Conservation (phyloP, 495 filamentous ascomycete genomes). For the Astrocystis sublimbata region DNA sequence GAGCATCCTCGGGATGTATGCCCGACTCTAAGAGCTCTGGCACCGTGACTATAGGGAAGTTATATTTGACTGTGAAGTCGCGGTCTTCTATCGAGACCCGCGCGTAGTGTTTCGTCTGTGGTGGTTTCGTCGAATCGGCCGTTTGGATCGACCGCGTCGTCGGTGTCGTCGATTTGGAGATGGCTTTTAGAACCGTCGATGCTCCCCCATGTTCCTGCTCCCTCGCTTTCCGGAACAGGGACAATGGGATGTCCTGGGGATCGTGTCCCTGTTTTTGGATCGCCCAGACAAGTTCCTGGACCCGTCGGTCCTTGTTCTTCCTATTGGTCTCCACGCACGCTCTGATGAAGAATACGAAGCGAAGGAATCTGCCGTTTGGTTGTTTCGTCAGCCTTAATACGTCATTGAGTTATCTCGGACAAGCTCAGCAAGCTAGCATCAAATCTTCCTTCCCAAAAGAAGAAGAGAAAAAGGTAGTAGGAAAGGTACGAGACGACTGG, state of each 20-base stretch:
- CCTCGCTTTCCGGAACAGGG: neutral
- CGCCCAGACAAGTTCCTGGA: slow-evolving; percentile 11
- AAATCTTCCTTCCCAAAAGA: no score
- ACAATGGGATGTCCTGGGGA: neutral
- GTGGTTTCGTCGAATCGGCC: neutral
- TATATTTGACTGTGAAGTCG: slow-evolving; percentile 16
- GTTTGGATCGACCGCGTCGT: neutral
- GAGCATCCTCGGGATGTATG: slow-evolving; percentile 15
- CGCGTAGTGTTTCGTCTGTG: neutral
- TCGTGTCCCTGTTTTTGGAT: slow-evolving; percentile 10
- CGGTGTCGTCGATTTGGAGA: neutral
- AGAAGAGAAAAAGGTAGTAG: no score
- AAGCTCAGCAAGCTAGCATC: no score
- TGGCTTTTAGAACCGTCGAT: slow-evolving; percentile 3
- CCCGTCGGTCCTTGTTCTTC: slow-evolving; percentile 9
- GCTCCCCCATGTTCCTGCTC: neutral
- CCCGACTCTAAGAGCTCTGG: slow-evolving; percentile 7
- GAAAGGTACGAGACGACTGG: neutral
- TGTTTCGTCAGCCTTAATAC: slow-evolving; percentile 6
- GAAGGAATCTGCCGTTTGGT: neutral
- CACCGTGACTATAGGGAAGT: slow-evolving; percentile 12
- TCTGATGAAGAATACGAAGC: slow-evolving; percentile 15
- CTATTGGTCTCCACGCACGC: slow-evolving; percentile 17
- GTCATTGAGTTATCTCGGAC: no score
- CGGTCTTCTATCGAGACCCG: neutral